Conservation (phyloP, 2,329 filamentous ascomycete species). For the Fusarium begoniae region DNA sequence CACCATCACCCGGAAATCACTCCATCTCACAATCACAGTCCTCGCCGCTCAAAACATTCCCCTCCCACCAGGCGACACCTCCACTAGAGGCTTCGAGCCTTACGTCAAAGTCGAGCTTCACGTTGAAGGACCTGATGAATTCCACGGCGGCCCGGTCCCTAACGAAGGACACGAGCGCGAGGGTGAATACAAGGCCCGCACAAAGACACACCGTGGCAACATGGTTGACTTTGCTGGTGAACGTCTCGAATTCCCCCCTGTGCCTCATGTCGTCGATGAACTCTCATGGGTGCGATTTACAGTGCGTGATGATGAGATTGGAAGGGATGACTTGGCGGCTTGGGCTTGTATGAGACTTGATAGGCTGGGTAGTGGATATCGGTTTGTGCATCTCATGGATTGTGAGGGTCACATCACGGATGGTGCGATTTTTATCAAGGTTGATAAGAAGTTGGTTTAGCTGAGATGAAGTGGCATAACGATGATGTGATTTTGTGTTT, state of each 20-base stretch:
- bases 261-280: conserved; percentile 70
- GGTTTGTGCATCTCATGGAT: conserved; percentile 81
- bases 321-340: conserved; percentile 79
- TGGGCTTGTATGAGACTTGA: conserved; percentile 93
- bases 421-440: conserved; percentile 77
- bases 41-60: conserved; percentile 81
- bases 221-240: conserved; percentile 71
- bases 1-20: conserved; percentile 60
- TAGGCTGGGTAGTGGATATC: conserved; percentile 76
- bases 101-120: conserved; percentile 89
- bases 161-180: conserved; percentile 54
- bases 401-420: conserved; percentile 70
- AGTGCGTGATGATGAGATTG: conserved; percentile 85
- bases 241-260: conserved; percentile 63
- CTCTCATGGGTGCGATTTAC: conserved; percentile 84
- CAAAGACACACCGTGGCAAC: conserved; percentile 64
- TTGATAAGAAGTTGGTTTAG: conserved; percentile 67
- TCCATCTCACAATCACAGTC: conserved; percentile 78
- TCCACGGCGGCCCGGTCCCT: conserved; percentile 47
- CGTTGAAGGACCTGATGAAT: conserved; percentile 71
- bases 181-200: conserved; percentile 66
- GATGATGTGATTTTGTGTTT: background rate
- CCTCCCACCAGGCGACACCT: conserved; percentile 64
- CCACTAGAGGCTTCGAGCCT: conserved; percentile 70
- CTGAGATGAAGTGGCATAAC: conserved; percentile 3